phyloP scores from a whole-genome alignment of 805 yeast genomes.

The Kockiozyma suomiensis region DNA sequence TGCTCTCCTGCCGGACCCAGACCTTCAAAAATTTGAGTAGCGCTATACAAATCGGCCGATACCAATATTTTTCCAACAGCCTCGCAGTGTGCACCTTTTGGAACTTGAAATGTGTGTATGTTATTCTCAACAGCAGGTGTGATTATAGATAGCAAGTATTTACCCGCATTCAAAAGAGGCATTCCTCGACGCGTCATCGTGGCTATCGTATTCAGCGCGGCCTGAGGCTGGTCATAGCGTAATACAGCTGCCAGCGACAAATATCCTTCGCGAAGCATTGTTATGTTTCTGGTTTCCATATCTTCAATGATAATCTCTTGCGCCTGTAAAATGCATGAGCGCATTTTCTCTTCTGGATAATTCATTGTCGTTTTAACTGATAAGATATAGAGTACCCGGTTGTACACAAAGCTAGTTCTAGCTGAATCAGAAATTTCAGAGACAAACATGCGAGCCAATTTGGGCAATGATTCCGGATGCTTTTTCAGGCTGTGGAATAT shows the following conservation, averaged over 20 bases:
- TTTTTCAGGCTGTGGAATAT: neutral
- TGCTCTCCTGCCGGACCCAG: slow-evolving; percentile 7
- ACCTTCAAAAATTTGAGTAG: slow-evolving; percentile 10
- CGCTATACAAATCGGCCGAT: slow-evolving; percentile 8
- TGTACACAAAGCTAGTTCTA: slow-evolving; percentile 16
- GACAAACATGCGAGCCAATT: slow-evolving; percentile 17
- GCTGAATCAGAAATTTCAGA: neutral
- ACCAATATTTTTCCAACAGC: slow-evolving; percentile 2
- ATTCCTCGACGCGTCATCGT: slow-evolving; percentile 15
- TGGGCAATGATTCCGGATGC: slow-evolving; percentile 8
- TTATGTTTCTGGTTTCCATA: slow-evolving; percentile 2
- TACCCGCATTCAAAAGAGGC: slow-evolving; percentile 7
- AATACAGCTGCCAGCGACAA: slow-evolving; percentile 13
- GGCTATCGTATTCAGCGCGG: slow-evolving; percentile 13
- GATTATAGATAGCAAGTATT: slow-evolving; percentile 1
- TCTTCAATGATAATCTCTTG: slow-evolving; percentile 13
- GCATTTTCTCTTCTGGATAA: neutral
- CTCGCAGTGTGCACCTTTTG: slow-evolving; percentile 5
- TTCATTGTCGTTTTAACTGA: slow-evolving; percentile 10
- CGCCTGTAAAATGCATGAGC: slow-evolving; percentile 2
- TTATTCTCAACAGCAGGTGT: neutral
- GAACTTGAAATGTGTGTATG: slow-evolving; percentile 1
- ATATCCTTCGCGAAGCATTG: slow-evolving; percentile 20
- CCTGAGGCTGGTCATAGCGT: slow-evolving; percentile 10
- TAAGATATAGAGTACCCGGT: slow-evolving; percentile 12